Conservation (phyloP, 2,329 filamentous ascomycete species). For the Fulvia fulva region DNA sequence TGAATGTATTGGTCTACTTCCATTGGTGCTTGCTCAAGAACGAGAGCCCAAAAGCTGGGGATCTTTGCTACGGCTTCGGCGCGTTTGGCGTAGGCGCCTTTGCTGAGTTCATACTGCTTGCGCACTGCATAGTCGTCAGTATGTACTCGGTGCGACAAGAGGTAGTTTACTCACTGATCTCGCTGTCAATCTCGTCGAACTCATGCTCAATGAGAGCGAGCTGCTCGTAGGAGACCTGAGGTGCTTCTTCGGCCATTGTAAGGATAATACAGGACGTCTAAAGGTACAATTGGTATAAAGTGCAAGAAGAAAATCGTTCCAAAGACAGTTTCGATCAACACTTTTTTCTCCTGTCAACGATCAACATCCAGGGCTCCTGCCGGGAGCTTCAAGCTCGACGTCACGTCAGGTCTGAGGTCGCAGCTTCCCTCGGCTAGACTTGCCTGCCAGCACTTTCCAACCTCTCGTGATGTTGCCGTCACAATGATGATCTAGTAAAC, state of each 20-base stretch:
- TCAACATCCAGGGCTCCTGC: too few species aligned
- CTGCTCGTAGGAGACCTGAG: slow-evolving; percentile 63
- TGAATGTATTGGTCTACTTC: slow-evolving; percentile 88
- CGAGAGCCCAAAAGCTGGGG: slow-evolving; percentile 89
- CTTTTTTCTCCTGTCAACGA: background rate
- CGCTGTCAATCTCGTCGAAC: slow-evolving; percentile 76
- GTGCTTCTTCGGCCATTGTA: slow-evolving; percentile 20
- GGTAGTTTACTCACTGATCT: slow-evolving; percentile 63
- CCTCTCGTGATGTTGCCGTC: background rate
- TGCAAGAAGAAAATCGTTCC: background rate
- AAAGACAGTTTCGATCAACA: background rate
- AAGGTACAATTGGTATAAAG: background rate
- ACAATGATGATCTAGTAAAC: background rate
- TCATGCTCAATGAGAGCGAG: slow-evolving; percentile 76
- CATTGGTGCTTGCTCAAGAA: slow-evolving; percentile 78
- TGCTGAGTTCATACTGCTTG: slow-evolving; percentile 60
- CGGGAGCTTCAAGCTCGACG: background rate
- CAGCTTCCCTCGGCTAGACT: background rate
- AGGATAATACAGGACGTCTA: background rate
- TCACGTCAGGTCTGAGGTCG: background rate
- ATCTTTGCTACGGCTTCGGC: slow-evolving; percentile 66
- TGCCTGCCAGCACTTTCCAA: background rate
- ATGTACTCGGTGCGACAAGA: background rate
- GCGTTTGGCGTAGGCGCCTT: slow-evolving; percentile 73
- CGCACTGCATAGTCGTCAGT: slow-evolving; percentile 24